Evolutionary conservation across 805 yeast genomes (phyloP), one percentile per base, ranked within the genome.

Genomic region (Hagleromyces aurorensis): DNA sequence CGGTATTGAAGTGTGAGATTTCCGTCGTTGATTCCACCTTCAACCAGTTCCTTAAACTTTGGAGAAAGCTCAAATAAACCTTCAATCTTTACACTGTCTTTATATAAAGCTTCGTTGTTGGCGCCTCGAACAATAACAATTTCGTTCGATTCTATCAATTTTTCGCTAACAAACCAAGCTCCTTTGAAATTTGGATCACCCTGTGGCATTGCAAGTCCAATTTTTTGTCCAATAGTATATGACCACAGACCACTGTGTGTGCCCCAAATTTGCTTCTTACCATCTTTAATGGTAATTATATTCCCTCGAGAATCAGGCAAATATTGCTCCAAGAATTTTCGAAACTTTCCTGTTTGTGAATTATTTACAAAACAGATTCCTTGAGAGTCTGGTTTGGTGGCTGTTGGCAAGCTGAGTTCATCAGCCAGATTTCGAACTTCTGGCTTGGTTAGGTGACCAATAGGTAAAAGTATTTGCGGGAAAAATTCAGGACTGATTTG

Each of bases 141-240:
- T 49, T 84, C 84, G 49, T 89, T 89, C 5, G 67, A 63, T 3
- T 61, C 70, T 7, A 58, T 50, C 18, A 72, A 57, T 48, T 91
- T 91, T 13, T 70, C 86, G 41, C 81, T 70, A 1, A 87, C 84
- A 52, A 75, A 84, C 98, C 98, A 91, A 2, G 72, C 64, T 0
- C 97, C 97, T 24, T 69, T 63, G 41, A 70, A 76, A 5, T 55
- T 51, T 1, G 87, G 87, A 41, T 80, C 77, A 0, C 87, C 89
- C 52, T 91, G 97, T 0, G 96, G 96, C 82, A 89, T 70, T 1
- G 84, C 68, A 2, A 86, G 57, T 11, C 78, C 69, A 5, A 55
- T 31, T 38, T 77, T 72, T 57, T 91, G 97, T 0, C 98, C 98
- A 13, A 89, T 74, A 0, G 98, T 91, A n/a, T 84, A 89, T 26